These are phyloP conservation scores for Cerioporus squamosus DNA, from an alignment of 1,284 basidiomycete species.

Conservation along the genomic window DNA sequence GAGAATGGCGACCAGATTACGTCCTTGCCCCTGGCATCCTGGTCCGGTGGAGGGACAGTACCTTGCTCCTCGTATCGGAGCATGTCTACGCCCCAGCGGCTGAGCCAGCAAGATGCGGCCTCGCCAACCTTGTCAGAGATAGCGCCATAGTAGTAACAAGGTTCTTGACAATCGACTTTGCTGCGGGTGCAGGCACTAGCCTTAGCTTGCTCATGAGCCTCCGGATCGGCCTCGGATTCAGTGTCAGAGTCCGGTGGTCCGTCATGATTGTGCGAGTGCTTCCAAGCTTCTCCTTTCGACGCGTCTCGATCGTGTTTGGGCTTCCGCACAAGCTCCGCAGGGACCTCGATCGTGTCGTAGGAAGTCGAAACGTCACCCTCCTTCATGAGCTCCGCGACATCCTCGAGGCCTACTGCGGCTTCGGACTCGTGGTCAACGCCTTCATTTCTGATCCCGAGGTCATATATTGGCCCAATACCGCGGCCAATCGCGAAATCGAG, in stretches of 20 bases:
- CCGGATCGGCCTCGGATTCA: slow-evolving; percentile 9
- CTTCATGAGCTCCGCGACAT: slow-evolving; percentile 59
- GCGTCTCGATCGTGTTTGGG: background rate
- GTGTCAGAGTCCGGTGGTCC: slow-evolving; percentile 7
- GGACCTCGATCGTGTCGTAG: slow-evolving; percentile 2
- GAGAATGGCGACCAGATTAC: slow-evolving; percentile 10
- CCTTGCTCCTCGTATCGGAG: slow-evolving; percentile 65
- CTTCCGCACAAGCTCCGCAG: background rate
- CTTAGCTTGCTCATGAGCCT: background rate
- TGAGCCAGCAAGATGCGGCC: slow-evolving; percentile 87
- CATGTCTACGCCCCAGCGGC: slow-evolving; percentile 85
- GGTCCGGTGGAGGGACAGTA: background rate
- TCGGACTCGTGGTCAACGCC: slow-evolving; percentile 50
- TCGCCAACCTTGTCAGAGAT: slow-evolving; percentile 92
- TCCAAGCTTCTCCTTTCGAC: slow-evolving; percentile 38
- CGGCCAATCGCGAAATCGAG: slow-evolving; percentile 85
- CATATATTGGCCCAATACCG: slow-evolving; percentile 57
- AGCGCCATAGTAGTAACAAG: slow-evolving; percentile 75
- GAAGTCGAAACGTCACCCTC: slow-evolving; percentile 17
- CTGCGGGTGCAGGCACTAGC: slow-evolving; percentile 31
- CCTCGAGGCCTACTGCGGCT: slow-evolving; percentile 71
- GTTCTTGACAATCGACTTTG: slow-evolving; percentile 14
- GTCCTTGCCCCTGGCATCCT: background rate
- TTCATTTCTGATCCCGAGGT: slow-evolving; percentile 39
- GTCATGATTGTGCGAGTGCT: slow-evolving; percentile 27